Conservation (phyloP, 306 rosid species). For the Dryas drummondii region DNA sequence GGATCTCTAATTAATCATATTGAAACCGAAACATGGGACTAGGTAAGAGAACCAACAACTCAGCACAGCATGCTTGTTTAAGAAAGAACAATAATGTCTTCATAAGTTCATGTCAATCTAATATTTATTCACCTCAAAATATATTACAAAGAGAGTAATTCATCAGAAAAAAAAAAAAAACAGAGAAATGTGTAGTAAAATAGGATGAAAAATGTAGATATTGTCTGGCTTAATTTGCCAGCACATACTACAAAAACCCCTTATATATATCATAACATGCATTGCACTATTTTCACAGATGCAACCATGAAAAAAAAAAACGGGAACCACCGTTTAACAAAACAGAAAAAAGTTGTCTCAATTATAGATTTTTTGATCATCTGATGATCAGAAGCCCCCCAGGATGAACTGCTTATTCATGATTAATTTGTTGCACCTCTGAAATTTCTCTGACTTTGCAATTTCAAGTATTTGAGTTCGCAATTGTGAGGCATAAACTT, state of each 20-base stretch:
- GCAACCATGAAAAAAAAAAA: conserved; percentile 84
- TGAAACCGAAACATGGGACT: not conserved
- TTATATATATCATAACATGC: conserved; percentile 56
- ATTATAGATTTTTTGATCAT: not conserved
- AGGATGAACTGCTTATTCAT: conserved; percentile 10
- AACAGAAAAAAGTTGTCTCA: conserved; percentile 28
- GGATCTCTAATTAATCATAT: not conserved
- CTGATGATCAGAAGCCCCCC: not conserved
- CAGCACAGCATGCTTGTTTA: not conserved
- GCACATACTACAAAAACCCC: conserved; percentile 32
- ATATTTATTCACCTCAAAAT: conserved; percentile 46
- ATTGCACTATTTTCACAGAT: conserved; percentile 46
- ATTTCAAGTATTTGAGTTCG: not conserved
- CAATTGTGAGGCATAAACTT: conserved; percentile 2
- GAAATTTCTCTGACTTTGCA: not conserved
- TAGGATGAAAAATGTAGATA: conserved; percentile 34
- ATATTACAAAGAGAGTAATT: conserved; percentile 46
- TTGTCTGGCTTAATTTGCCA: conserved; percentile 31
- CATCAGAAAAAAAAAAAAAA: conserved; percentile 6
- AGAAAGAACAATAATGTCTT: not conserved
- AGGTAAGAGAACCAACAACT: not conserved
- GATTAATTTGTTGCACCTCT: conserved; percentile 1
- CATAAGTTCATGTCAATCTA: conserved; percentile 22
- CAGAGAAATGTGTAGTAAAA: conserved; percentile 27
- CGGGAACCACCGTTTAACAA: conserved; percentile 38